Percentiles rank a stretch among this genome's conserved stretches.
Evolutionary conservation across 164 flowering plant genomes (phyloP).

Genomic region (Warburgia ugandensis): DNA sequence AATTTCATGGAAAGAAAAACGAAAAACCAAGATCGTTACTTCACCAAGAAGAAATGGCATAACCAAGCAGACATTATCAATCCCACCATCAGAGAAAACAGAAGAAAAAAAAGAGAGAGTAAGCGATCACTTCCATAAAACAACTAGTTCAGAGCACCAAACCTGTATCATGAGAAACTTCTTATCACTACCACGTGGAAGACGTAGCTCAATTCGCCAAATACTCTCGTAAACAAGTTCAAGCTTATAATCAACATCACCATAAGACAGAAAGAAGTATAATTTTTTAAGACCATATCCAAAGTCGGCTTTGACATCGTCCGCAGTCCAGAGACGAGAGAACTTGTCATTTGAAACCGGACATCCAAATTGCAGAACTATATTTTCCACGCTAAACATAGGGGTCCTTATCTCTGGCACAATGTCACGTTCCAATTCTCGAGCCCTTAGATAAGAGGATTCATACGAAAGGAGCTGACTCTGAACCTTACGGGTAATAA

Average conservation of each 20-base stretch:
- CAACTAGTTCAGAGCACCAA: neutral
- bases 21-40: no score
- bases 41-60: no score
- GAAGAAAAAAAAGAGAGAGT: no score
- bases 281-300: constrained; percentile 27
- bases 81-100: no score
- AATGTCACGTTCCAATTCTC: constrained; percentile 36
- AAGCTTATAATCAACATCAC: constrained; percentile 17
- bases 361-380: constrained; percentile 52
- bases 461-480: constrained; percentile 24
- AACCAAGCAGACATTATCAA: no score
- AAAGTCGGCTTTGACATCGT: constrained; percentile 35
- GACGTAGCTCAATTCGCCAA: constrained; percentile 58
- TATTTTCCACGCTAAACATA: constrained; percentile 26
- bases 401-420: constrained; percentile 38
- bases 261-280: constrained; percentile 13
- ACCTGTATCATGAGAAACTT: constrained; percentile 77
- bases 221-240: constrained; percentile 53
- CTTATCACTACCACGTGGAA: constrained; percentile 21
- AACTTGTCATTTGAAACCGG: constrained; percentile 43
- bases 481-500: constrained; percentile 24
- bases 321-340: constrained; percentile 30
- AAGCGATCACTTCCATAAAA: no score
- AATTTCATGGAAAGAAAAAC: no score
- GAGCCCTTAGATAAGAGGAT: constrained; percentile 31